Evolutionary conservation across 2,329 filamentous ascomycete genomes (phyloP).

Genomic region (Fusarium buharicum): DNA sequence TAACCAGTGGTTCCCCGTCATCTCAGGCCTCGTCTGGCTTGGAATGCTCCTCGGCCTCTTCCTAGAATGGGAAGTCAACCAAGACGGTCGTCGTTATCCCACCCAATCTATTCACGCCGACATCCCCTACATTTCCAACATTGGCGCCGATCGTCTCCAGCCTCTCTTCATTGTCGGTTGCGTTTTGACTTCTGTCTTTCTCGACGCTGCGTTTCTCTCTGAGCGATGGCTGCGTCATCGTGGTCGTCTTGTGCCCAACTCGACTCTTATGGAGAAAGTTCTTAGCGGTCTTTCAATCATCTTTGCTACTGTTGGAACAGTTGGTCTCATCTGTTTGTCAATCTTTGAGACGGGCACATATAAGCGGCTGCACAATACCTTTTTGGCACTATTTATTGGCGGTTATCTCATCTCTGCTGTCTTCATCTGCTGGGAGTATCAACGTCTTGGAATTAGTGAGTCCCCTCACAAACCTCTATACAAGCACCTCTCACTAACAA

Average conservation of each 20-base stretch:
- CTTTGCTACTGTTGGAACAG: slow-evolving; percentile 78
- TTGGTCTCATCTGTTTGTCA: slow-evolving; percentile 82
- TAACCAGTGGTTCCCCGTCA: slow-evolving; percentile 69
- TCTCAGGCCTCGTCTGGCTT: slow-evolving; percentile 73
- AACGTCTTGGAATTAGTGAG: slow-evolving; percentile 79
- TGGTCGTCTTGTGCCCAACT: slow-evolving; percentile 81
- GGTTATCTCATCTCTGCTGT: slow-evolving; percentile 88
- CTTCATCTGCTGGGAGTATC: slow-evolving; percentile 91
- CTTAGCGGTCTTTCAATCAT: slow-evolving; percentile 70
- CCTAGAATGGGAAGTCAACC: slow-evolving; percentile 72
- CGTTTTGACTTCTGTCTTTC: slow-evolving; percentile 76
- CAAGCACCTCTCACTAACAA: neutral
- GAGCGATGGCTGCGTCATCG: slow-evolving; percentile 88
- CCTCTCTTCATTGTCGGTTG: slow-evolving; percentile 82
- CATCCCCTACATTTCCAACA: slow-evolving; percentile 79
- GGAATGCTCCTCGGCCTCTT: slow-evolving; percentile 76
- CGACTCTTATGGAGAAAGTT: slow-evolving; percentile 66
- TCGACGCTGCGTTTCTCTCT: slow-evolving; percentile 81
- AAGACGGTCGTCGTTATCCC: slow-evolving; percentile 64
- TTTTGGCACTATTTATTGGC: slow-evolving; percentile 83
- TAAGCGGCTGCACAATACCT: slow-evolving; percentile 74
- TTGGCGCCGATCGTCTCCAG: slow-evolving; percentile 71
- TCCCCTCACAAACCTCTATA: slow-evolving; percentile 16
- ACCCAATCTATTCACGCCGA: slow-evolving; percentile 68
- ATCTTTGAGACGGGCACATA: slow-evolving; percentile 86